Base-by-base conservation (phyloP, 2,329 filamentous ascomycete species). In the Tolypocladium pustulatum region DNA sequence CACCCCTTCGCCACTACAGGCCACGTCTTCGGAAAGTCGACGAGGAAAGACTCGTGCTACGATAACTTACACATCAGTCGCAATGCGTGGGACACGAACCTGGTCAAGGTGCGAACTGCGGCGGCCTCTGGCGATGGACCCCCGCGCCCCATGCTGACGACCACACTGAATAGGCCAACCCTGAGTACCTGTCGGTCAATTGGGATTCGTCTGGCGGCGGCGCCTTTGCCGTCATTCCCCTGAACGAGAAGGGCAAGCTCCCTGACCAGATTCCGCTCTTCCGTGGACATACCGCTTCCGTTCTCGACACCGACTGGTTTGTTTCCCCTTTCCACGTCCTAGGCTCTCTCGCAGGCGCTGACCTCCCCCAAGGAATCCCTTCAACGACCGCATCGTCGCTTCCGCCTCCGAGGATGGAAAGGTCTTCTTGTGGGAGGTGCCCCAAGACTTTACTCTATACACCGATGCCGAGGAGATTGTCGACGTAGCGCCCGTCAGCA, bases 31-130 rank as follows among this genome's bases (percentile, higher is more conserved):
- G 94, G 94, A 73, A 94, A 95, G 78, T 79, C 91, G 63, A 95
- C 92, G 65, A 88, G 90, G 76, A 97, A 96, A 84, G 94, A 99
- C 75, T 90, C 90, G 83, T 97, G 92, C 81, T 99, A 97, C 78
- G 94, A 99, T 76, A 97, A 97, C 76, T 80, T 99, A 66, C 90
- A 91, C 73, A 91, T 99, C 75, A 97, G 91, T 71, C 90, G 89
- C 76, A 99, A 99, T 86, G 94, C 94, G 58, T 99, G 94, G 94
- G 94, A 99, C 75, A 97, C 92, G 69, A 99, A 99, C 78, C 80
- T 99, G 71, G 84, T 97, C 78, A 97, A 97, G 88, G 91, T 95
- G 75, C 73, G 81, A n/a, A 58, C 13, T 32, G 32, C 49, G 9
- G 49, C 49, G 30, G 30, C 49, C 49, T 20, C 10, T 22, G 17